These are phyloP conservation scores for Cylindrotheca closterium DNA, from an alignment of 108 stramenopile species.

Conservation along the genomic window DNA sequence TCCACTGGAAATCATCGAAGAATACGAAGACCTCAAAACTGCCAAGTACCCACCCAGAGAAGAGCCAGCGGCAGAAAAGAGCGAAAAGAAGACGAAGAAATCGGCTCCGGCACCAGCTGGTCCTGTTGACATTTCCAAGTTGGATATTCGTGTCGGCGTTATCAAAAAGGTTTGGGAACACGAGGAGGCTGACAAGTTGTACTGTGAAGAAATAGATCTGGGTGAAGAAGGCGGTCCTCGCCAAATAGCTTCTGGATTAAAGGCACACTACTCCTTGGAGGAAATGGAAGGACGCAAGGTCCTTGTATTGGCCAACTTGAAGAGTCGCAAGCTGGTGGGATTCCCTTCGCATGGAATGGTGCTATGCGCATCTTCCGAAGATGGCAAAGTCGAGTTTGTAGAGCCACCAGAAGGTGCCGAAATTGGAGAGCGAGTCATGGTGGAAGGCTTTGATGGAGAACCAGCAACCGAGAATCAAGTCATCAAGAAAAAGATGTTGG, in stretches of 20 bases:
- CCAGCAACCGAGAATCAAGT: slow-evolving; percentile 83
- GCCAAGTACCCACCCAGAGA: slow-evolving; percentile 3
- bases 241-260: slow-evolving; percentile 85
- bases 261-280: slow-evolving; percentile 66
- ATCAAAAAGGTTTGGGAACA: slow-evolving; percentile 90
- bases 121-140: slow-evolving; percentile 58
- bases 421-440: slow-evolving; percentile 73
- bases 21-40: slow-evolving; percentile 19
- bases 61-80: slow-evolving; percentile 12
- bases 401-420: slow-evolving; percentile 78
- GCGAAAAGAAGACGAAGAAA: slow-evolving; percentile 26
- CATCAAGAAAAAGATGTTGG: slow-evolving; percentile 91
- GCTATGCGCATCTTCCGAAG: slow-evolving; percentile 77
- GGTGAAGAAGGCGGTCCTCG: slow-evolving; percentile 82
- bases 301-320: slow-evolving; percentile 90
- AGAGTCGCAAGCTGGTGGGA: slow-evolving; percentile 79
- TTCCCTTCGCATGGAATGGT: slow-evolving; percentile 93
- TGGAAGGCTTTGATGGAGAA: slow-evolving; percentile 74
- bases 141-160: slow-evolving; percentile 82
- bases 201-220: slow-evolving; percentile 93
- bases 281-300: slow-evolving; percentile 78
- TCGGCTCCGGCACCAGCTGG: slow-evolving; percentile 4
- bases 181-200: slow-evolving; percentile 87
- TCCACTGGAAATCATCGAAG: slow-evolving; percentile 5
- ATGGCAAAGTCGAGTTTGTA: slow-evolving; percentile 73